phyloP scores from a whole-genome alignment of 1,284 basidiomycete species.

The Lignosus rhinocerotis region DNA sequence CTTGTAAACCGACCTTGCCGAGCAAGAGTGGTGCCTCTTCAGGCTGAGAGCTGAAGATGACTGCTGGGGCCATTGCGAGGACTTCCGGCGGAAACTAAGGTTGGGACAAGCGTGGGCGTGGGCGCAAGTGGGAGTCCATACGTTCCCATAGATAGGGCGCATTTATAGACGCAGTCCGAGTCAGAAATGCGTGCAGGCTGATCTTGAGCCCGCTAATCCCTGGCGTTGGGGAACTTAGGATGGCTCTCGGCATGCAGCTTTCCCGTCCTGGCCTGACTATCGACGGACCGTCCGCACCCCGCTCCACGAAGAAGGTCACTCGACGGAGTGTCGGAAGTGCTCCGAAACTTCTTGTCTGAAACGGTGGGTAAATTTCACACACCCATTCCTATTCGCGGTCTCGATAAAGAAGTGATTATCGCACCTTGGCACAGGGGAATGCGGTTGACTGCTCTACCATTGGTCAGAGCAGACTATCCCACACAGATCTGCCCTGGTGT shows the following conservation, averaged over 20 bases:
- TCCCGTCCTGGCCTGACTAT: conserved; percentile 1
- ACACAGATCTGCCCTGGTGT: background rate
- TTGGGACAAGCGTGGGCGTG: background rate
- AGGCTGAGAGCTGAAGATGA: conserved; percentile 28
- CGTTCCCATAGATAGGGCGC: background rate
- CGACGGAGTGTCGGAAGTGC: conserved; percentile 6
- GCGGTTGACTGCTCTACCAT: background rate
- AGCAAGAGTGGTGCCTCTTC: conserved; percentile 27
- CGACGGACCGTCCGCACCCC: conserved; percentile 8
- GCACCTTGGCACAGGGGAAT: background rate
- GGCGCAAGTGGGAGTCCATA: background rate
- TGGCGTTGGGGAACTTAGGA: background rate
- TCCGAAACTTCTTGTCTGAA: conserved; percentile 15
- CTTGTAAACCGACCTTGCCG: conserved; percentile 28
- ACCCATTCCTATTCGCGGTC: background rate
- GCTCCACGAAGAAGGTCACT: conserved; percentile 12
- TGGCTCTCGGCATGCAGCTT: background rate
- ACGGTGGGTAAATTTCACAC: conserved; percentile 10
- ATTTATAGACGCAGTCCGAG: conserved; percentile 10
- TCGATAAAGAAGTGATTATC: conserved; percentile 9
- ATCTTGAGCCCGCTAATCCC: background rate
- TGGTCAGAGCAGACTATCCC: background rate
- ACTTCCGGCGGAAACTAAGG: background rate
- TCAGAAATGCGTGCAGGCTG: background rate
- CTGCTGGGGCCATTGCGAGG: conserved; percentile 35